phyloP scores from a whole-genome alignment of 352 stramenopile species.

The Pythium sukuiense region DNA sequence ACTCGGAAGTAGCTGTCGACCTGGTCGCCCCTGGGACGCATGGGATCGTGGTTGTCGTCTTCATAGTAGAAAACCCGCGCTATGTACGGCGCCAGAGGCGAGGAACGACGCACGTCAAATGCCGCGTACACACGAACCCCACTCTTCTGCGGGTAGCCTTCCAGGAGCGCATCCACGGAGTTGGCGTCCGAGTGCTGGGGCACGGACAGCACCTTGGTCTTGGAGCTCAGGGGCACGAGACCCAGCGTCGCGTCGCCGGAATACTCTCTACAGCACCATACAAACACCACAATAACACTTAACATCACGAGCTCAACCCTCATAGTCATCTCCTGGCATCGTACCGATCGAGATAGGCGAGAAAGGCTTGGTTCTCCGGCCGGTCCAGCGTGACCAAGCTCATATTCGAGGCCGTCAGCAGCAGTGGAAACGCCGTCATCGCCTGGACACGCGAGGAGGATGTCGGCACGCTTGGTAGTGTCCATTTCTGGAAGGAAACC shows the following conservation, averaged over 20 bases:
- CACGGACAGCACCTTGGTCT: conserved; percentile 50
- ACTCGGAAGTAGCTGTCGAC: conserved; percentile 42
- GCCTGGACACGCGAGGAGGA: conserved; percentile 34
- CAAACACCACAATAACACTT: background rate
- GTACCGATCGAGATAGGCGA: conserved; percentile 48
- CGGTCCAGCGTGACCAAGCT: conserved; percentile 63
- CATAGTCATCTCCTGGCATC: background rate
- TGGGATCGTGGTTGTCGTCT: conserved; percentile 18
- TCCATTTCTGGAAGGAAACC: background rate
- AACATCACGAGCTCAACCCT: no score
- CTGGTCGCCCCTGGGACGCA: conserved; percentile 27
- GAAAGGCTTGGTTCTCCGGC: conserved; percentile 39
- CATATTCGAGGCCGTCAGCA: conserved; percentile 53
- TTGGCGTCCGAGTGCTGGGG: background rate
- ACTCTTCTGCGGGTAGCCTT: conserved; percentile 37
- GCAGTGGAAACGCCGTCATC: conserved; percentile 55
- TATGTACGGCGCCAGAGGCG: conserved; percentile 9
- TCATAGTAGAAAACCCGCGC: conserved; percentile 25
- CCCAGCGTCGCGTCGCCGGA: conserved; percentile 41
- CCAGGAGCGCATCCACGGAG: conserved; percentile 36
- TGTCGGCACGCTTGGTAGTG: conserved; percentile 1
- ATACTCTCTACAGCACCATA: conserved; percentile 43
- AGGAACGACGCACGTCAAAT: conserved; percentile 45
- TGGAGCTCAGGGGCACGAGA: conserved; percentile 34
- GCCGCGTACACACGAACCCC: conserved; percentile 45